A percentile compares a stretch with the other conserved stretches of the same genome.
Evolutionary conservation across 176 grass and related monocot genomes (phyloP).

Genomic region (Carex littledalei): DNA sequence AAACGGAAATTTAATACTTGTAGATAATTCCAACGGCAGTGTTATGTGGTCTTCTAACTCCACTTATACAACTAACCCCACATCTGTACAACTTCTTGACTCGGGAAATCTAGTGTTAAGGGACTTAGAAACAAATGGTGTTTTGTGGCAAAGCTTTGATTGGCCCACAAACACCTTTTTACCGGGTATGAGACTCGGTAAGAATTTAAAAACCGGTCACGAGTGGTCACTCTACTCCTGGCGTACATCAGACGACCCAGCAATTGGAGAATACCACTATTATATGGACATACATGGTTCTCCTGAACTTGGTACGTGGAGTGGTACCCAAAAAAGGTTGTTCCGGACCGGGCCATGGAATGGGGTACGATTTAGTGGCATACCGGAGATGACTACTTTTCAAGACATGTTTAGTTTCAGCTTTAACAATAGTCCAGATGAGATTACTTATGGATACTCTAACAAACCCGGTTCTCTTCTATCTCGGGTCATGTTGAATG

Average conservation of each 20-base stretch:
- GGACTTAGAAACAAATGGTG: not conserved
- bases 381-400: constrained; percentile 46
- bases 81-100: constrained; percentile 25
- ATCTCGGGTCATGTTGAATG: constrained; percentile 8
- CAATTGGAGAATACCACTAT: constrained; percentile 15
- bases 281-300: constrained; percentile 13
- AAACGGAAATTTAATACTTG: constrained; percentile 14
- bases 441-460: not conserved
- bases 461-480: not conserved
- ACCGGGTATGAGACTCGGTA: constrained; percentile 22
- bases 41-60: constrained; percentile 26
- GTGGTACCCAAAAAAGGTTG: not conserved
- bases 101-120: constrained; percentile 26
- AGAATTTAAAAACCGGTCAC: constrained; percentile 30
- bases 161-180: constrained; percentile 24
- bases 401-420: constrained; percentile 14
- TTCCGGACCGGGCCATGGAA: constrained; percentile 34
- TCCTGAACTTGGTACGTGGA: constrained; percentile 23
- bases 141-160: constrained; percentile 33
- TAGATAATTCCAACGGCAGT: not conserved
- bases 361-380: constrained; percentile 46
- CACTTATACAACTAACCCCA: not conserved
- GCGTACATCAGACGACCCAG: constrained; percentile 30
- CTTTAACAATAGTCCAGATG: not conserved
- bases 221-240: constrained; percentile 37